Conservation (phyloP, 164 flowering plant species). For the Platanus orientalis region DNA sequence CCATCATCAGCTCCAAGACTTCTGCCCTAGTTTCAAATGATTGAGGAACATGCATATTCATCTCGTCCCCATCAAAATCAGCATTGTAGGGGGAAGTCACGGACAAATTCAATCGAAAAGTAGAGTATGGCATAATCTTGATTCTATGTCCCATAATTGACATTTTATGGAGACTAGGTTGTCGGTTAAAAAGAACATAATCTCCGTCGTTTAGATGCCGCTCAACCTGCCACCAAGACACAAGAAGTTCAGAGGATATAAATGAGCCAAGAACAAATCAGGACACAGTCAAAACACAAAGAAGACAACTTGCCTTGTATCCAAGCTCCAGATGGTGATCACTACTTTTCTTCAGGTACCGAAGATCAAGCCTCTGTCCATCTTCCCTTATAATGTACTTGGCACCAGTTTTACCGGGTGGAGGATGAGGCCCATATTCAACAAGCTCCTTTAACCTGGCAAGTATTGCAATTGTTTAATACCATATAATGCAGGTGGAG, state of each 20-base stretch:
- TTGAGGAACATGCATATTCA: constrained; percentile 99
- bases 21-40: constrained; percentile 99
- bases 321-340: constrained; percentile 99
- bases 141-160: constrained; percentile 98
- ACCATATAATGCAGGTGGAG: background rate
- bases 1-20: constrained; percentile 98
- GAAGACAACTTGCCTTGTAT: constrained; percentile 55
- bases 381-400: constrained; percentile 97
- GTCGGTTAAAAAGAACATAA: constrained; percentile 91
- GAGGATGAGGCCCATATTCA: constrained; percentile 99
- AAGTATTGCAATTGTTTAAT: background rate
- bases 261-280: background rate
- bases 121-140: constrained; percentile 99
- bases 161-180: constrained; percentile 99
- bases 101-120: constrained; percentile 89
- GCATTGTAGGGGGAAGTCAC: constrained; percentile 99
- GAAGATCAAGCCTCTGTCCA: constrained; percentile 98
- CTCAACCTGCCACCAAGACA: constrained; percentile 66
- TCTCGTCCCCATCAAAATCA: constrained; percentile 99
- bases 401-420: constrained; percentile 99
- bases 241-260: background rate
- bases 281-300: background rate
- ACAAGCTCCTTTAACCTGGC: constrained; percentile 95
- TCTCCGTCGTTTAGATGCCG: constrained; percentile 96
- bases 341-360: constrained; percentile 94